These are phyloP conservation scores for Sporisorium reilianum DNA, from an alignment of 1,284 basidiomycete genomes.

Conservation along the genomic window DNA sequence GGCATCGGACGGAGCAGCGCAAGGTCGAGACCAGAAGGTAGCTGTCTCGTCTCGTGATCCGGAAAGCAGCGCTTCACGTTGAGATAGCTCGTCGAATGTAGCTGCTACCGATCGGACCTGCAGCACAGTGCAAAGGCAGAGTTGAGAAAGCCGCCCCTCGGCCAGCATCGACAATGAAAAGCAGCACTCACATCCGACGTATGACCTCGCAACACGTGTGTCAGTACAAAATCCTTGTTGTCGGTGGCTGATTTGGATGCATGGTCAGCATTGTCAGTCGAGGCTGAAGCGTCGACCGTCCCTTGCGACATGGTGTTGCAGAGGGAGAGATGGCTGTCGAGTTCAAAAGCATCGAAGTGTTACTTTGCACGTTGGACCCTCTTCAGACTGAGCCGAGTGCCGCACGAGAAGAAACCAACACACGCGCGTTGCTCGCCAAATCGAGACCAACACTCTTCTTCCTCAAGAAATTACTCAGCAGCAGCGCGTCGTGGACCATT, in stretches of 20 bases:
- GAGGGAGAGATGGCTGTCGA: too few relatives aligned
- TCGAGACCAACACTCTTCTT: constrained; percentile 9
- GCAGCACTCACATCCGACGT: constrained; percentile 33
- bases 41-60: constrained; percentile 41
- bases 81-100: constrained; percentile 26
- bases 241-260: too few relatives aligned
- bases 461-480: constrained; percentile 7
- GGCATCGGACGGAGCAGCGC: background rate
- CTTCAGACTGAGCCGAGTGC: background rate
- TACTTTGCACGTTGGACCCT: too few relatives aligned
- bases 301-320: constrained; percentile 2
- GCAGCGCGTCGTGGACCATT: constrained; percentile 11
- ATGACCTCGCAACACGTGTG: constrained; percentile 33
- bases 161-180: background rate
- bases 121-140: background rate
- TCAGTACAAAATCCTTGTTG: too few relatives aligned
- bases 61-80: constrained; percentile 37
- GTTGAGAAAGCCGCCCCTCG: background rate
- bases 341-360: too few relatives aligned
- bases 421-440: constrained; percentile 4
- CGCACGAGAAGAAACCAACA: constrained; percentile 10
- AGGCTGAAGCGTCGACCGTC: background rate
- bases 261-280: background rate
- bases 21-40: constrained; percentile 35
- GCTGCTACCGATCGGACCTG: constrained; percentile 31